phyloP scores from a whole-genome alignment of 2,329 filamentous ascomycete genomes.

The Pyricularia pennisetigena region DNA sequence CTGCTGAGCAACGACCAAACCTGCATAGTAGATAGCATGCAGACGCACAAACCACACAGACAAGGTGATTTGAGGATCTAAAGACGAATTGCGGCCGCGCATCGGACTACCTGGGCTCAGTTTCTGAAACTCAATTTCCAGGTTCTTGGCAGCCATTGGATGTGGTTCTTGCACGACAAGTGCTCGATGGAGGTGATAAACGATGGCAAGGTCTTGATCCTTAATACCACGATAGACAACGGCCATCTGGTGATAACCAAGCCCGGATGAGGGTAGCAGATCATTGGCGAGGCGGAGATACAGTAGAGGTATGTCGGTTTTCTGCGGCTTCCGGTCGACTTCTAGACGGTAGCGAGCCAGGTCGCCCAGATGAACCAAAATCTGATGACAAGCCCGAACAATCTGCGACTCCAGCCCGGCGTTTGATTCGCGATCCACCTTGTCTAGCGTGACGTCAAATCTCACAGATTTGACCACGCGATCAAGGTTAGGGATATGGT shows the following conservation, averaged over 20 bases:
- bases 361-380: conserved; percentile 80
- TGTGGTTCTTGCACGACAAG: conserved; percentile 66
- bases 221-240: conserved; percentile 71
- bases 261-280: conserved; percentile 68
- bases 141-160: conserved; percentile 62
- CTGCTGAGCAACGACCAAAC: conserved; percentile 62
- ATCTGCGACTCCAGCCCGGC: conserved; percentile 43
- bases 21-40: conserved; percentile 76
- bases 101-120: conserved; percentile 24
- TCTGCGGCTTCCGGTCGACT: conserved; percentile 60
- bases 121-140: conserved; percentile 66
- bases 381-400: conserved; percentile 67
- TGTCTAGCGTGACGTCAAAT: conserved; percentile 28
- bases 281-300: conserved; percentile 79
- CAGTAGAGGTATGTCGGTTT: conserved; percentile 69
- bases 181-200: conserved; percentile 84
- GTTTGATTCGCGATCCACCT: conserved; percentile 25
- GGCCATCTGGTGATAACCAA: conserved; percentile 82
- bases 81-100: conserved; percentile 21
- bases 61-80: conserved; percentile 53
- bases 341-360: conserved; percentile 78
- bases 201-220: conserved; percentile 65
- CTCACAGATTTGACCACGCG: conserved; percentile 32
- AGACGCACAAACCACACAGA: conserved; percentile 76
- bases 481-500: conserved; percentile 31